A percentile compares a stretch with the other conserved stretches of the same genome.
phyloP scores from a whole-genome alignment of 2,329 filamentous ascomycete species.

The Cordyceps cateniannulata region DNA sequence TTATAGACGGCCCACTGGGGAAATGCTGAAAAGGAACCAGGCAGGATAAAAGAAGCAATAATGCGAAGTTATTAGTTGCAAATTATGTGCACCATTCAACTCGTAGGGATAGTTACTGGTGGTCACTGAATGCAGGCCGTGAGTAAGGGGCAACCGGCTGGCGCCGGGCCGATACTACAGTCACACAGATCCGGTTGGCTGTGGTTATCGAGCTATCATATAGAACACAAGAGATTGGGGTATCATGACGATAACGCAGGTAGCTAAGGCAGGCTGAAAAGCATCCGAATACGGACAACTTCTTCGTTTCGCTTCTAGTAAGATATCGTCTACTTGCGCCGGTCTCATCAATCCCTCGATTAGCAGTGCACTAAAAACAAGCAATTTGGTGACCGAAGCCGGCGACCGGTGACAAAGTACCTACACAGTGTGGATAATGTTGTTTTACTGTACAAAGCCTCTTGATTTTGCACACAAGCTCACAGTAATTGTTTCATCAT shows the following conservation, averaged over 20 bases:
- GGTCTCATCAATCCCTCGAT: not conserved
- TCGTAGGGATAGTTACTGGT: not conserved
- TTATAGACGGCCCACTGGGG: too few species aligned
- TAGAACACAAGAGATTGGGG: not conserved
- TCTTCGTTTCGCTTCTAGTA: not conserved
- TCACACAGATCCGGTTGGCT: too few species aligned
- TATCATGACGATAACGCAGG: too few species aligned
- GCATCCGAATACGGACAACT: not conserved
- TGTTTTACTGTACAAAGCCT: not conserved
- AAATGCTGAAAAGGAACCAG: not conserved
- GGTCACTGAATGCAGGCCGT: not conserved
- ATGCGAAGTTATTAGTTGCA: too few species aligned
- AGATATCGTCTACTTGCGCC: not conserved
- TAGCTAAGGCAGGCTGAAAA: too few species aligned
- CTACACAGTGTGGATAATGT: not conserved
- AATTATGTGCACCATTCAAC: too few species aligned
- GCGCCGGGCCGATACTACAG: not conserved
- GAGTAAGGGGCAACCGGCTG: not conserved
- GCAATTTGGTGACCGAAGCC: conserved; percentile 4
- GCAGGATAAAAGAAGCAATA: too few species aligned
- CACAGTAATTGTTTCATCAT: not conserved
- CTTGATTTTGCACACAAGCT: too few species aligned
- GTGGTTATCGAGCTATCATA: too few species aligned
- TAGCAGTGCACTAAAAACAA: too few species aligned
- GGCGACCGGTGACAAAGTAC: not conserved